phyloP scores from a whole-genome alignment of 192 early-diverging fungal genomes.

The Chytriomyces hyalinus region DNA sequence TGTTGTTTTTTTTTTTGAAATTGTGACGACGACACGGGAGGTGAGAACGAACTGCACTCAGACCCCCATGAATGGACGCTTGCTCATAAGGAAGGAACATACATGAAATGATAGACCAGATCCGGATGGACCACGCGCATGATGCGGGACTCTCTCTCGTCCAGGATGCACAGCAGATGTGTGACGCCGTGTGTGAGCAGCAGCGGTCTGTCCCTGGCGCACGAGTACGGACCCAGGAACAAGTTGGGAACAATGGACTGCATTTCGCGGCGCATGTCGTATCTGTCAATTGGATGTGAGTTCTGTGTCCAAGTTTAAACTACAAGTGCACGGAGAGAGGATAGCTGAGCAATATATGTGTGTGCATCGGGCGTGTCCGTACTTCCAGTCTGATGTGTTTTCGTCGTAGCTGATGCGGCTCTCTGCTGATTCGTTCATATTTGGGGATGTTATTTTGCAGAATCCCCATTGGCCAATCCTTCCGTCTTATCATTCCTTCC shows the following conservation, averaged over 20 bases:
- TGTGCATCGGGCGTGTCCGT: not conserved
- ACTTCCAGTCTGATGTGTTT: slow-evolving; percentile 8
- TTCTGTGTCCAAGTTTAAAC: not conserved
- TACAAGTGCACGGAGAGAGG: not conserved
- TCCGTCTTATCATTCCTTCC: not conserved
- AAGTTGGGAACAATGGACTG: slow-evolving; percentile 77
- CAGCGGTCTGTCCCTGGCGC: slow-evolving; percentile 62
- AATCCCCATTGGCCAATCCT: not conserved
- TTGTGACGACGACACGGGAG: not conserved
- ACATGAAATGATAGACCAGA: slow-evolving; percentile 70
- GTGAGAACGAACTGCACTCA: too few relatives aligned
- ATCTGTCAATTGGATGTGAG: slow-evolving; percentile 38
- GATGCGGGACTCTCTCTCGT: slow-evolving; percentile 68
- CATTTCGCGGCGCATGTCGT: slow-evolving; percentile 82
- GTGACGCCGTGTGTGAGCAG: slow-evolving; percentile 68
- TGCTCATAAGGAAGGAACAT: slow-evolving; percentile 12
- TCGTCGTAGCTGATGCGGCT: not conserved
- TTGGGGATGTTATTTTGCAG: not conserved
- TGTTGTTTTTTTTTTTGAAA: not conserved
- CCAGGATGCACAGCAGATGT: slow-evolving; percentile 80
- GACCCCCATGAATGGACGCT: too few relatives aligned
- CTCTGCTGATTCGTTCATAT: not conserved
- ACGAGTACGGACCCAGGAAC: slow-evolving; percentile 79
- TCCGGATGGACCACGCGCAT: slow-evolving; percentile 59
- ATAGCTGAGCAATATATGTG: not conserved